Percentiles rank a stretch among this genome's conserved stretches.
Evolutionary conservation across 2,329 filamentous ascomycete species (phyloP).

Genomic region (Pestalotiopsis sp.): DNA sequence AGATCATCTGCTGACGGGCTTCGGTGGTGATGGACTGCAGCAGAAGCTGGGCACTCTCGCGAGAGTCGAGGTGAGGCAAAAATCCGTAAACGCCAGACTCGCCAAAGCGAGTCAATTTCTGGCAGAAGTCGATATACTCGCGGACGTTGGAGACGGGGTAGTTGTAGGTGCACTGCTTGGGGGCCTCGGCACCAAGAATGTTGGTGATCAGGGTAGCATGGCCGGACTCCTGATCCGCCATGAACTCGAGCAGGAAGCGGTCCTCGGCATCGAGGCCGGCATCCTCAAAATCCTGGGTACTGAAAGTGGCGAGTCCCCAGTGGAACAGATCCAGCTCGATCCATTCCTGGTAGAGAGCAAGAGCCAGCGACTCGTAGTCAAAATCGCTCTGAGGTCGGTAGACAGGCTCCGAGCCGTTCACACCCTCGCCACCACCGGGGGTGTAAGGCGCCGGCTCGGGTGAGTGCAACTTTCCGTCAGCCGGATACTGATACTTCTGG

Average conservation of each 20-base stretch:
- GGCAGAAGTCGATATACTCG: slow-evolving; percentile 82
- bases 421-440: slow-evolving; percentile 73
- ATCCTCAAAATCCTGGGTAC: slow-evolving; percentile 66
- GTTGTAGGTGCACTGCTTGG: slow-evolving; percentile 77
- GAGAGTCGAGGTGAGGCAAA: slow-evolving; percentile 74
- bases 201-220: slow-evolving; percentile 78
- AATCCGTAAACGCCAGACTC: slow-evolving; percentile 83
- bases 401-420: slow-evolving; percentile 74
- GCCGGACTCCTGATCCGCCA: slow-evolving; percentile 76
- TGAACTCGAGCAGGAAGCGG: slow-evolving; percentile 71
- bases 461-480: slow-evolving; percentile 69
- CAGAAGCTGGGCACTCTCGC: slow-evolving; percentile 72
- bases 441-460: slow-evolving; percentile 71
- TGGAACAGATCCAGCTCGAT: slow-evolving; percentile 85
- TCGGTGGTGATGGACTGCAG: slow-evolving; percentile 78
- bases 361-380: slow-evolving; percentile 75
- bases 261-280: slow-evolving; percentile 71
- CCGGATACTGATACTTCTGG: slow-evolving; percentile 69
- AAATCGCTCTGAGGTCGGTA: slow-evolving; percentile 82
- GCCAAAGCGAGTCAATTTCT: slow-evolving; percentile 81
- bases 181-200: slow-evolving; percentile 72
- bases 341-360: slow-evolving; percentile 81
- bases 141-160: slow-evolving; percentile 75
- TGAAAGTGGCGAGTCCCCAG: slow-evolving; percentile 71
- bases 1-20: slow-evolving; percentile 81